phyloP scores from a whole-genome alignment of 495 filamentous ascomycete genomes.

The Tetracladium setigerum region DNA sequence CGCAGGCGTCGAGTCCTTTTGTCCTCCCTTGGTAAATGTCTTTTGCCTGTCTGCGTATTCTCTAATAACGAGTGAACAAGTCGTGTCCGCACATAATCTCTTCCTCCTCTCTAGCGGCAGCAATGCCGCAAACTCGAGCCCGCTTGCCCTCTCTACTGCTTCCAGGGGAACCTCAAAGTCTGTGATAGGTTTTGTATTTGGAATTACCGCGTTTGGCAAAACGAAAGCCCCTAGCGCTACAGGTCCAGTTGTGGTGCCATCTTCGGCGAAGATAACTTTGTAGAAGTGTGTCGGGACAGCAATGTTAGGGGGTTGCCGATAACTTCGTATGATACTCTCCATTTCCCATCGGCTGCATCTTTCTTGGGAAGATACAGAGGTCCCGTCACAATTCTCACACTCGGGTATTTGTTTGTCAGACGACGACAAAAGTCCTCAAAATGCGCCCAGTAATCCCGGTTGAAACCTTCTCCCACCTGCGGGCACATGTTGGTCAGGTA shows the following conservation, averaged over 20 bases:
- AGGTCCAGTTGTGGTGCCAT: conserved; percentile 60
- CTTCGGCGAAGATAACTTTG: conserved; percentile 95
- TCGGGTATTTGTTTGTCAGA: conserved; percentile 73
- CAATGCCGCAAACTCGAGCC: conserved; percentile 80
- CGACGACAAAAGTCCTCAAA: conserved; percentile 94
- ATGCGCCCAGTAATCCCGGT: conserved; percentile 97
- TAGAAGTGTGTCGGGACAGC: conserved; percentile 98
- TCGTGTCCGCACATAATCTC: conserved; percentile 77
- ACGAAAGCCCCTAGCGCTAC: conserved; percentile 94
- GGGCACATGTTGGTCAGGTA: conserved; percentile 93
- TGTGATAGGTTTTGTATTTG: conserved; percentile 71
- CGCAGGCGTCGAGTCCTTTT: conserved; percentile 1
- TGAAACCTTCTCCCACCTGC: conserved; percentile 96
- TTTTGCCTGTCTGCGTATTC: conserved; percentile 66
- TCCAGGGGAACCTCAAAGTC: conserved; percentile 95
- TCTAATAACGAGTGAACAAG: conserved; percentile 70
- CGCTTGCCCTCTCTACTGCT: conserved; percentile 83
- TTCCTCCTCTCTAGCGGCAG: conserved; percentile 65
- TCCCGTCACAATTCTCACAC: conserved; percentile 85
- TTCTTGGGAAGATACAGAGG: conserved; percentile 83
- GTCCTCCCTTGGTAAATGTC: conserved; percentile 35
- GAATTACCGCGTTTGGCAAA: conserved; percentile 84
- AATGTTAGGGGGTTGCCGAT: conserved; percentile 86
- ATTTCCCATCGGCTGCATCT: conserved; percentile 77
- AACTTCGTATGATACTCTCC: conserved; percentile 94